phyloP scores from a whole-genome alignment of 495 filamentous ascomycete species.

The Lasiosphaeria miniovina region DNA sequence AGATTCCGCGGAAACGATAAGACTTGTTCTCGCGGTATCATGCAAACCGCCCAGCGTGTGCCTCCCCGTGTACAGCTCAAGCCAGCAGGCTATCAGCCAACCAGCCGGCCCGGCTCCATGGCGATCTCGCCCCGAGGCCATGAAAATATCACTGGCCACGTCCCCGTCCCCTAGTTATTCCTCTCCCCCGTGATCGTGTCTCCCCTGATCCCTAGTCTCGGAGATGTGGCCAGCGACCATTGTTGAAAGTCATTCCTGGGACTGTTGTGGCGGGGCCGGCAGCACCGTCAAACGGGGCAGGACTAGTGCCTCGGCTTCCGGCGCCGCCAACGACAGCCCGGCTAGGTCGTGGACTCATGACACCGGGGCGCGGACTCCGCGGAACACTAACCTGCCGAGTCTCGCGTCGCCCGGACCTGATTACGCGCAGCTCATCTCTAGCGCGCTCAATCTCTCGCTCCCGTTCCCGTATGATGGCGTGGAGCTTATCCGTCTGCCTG shows the following conservation, averaged over 20 bases:
- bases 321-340: slow-evolving; percentile 29
- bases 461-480: slow-evolving; percentile 53
- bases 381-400: slow-evolving; percentile 48
- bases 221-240: slow-evolving; percentile 37
- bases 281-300: slow-evolving; percentile 31
- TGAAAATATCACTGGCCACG: too few relatives aligned
- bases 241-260: slow-evolving; percentile 24
- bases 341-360: slow-evolving; percentile 42
- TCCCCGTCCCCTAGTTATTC: not conserved
- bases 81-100: too few relatives aligned
- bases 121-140: too few relatives aligned
- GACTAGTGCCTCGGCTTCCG: slow-evolving; percentile 45
- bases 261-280: slow-evolving; percentile 15
- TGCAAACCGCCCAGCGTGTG: too few relatives aligned
- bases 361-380: slow-evolving; percentile 42
- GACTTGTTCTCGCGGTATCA: too few relatives aligned
- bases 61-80: too few relatives aligned
- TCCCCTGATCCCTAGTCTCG: slow-evolving; percentile 27
- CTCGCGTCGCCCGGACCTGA: slow-evolving; percentile 51
- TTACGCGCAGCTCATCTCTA: slow-evolving; percentile 33
- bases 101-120: too few relatives aligned
- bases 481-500: slow-evolving; percentile 48
- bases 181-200: not conserved
- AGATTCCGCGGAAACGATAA: too few relatives aligned
- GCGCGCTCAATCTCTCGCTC: slow-evolving; percentile 54